Evolutionary conservation across 2,329 filamentous ascomycete species (phyloP), one percentile per base, ranked within the genome.

Genomic region (Xylariales sp.): DNA sequence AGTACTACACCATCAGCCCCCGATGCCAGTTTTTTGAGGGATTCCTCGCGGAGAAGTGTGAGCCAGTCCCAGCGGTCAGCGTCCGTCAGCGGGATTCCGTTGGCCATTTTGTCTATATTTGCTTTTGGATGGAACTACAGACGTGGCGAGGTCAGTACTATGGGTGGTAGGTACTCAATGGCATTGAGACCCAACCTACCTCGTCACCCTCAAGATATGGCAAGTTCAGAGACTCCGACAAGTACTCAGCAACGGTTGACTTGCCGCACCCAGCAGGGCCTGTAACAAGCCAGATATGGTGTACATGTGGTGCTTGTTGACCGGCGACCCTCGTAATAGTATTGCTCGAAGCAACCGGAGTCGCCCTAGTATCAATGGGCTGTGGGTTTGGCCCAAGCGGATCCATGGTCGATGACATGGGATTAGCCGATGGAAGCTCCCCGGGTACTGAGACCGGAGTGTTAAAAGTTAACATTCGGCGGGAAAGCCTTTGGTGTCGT

Each of bases 61-160:
- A 99, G 89, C 96, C 96, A 99, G 83, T 97, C 95, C 96, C 96
- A 98, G 71, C 96, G 91, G 81, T 99, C 96, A 67, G 90, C 91
- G 78, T 99, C 96, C 64, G 92, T 97, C 43, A 99, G 86, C 2
- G 96, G 94, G 64, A 89, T 90, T 73, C 93, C 93, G 73, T 86
- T 86, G 76, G 87, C 86, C 96, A 99, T 99, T 82, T 98, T 99
- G 62, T 94, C 90, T 74, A 94, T 90, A 81, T 95, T 97, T 75
- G 91, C 85, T 39, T 86, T 82, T 0, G 93, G 89, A 72, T 94
- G 92, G 78, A 90, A 97, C 89, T 91, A 58, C 57, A 32, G 49
- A 30, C 23, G 9, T 16, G 23, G n/a, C 16, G 28, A 43, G n/a
- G 54, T 66, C 39, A 67, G 64, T 43, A 59, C 39, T 32, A 5